Base-by-base conservation (phyloP, 2,329 filamentous ascomycete species). In the Xylariales sp. region DNA sequence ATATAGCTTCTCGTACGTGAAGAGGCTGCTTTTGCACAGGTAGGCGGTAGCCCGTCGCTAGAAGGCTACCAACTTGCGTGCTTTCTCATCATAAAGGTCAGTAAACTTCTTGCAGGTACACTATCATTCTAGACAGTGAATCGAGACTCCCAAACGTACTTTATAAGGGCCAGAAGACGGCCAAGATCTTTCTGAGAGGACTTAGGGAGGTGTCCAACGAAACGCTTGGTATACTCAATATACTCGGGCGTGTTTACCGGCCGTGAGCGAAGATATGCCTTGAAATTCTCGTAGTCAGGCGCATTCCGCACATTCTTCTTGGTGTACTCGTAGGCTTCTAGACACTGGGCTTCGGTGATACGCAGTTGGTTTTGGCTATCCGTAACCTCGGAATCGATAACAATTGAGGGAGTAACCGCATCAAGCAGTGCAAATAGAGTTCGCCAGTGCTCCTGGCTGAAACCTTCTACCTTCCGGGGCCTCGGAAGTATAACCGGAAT, bases 1-100 rank as follows among this genome's bases (percentile, higher is more conserved):
- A 71, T 57, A 93, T 88, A 36, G 83, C 80, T 75, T 91, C 85
- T 45, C 91, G 87, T 18, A 87, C 80, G 41, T 84, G 78, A 23
- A 89, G 72, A 0, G 91, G 85, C 71, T 92, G 90, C 59, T 87
- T 80, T 61, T 87, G 83, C 53, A 93, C 78, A 1, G 90, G 87
- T 0, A 84, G 87, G 70, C 86, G 83, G 75, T 89, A 87, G n/a
- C 91, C 90, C 0, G 91, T 93, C 54, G 93, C 81, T 5, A 91
- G 77, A 18, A 91, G 79, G 32, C 89, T 88, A 32, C 91, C 91
- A 3, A 85, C 77, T 41, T 87, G 85, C 28, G 89, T 89, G 68
- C 89, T 92, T 23, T 23, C 23, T 77, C 18, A 53, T 48, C 64
- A 30, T 23, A 65, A 36, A 41, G 23, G 58, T 74, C 60, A 74